Base-by-base conservation (phyloP, 1,284 basidiomycete genomes). In the Cutaneotrichosporon curvatum region DNA sequence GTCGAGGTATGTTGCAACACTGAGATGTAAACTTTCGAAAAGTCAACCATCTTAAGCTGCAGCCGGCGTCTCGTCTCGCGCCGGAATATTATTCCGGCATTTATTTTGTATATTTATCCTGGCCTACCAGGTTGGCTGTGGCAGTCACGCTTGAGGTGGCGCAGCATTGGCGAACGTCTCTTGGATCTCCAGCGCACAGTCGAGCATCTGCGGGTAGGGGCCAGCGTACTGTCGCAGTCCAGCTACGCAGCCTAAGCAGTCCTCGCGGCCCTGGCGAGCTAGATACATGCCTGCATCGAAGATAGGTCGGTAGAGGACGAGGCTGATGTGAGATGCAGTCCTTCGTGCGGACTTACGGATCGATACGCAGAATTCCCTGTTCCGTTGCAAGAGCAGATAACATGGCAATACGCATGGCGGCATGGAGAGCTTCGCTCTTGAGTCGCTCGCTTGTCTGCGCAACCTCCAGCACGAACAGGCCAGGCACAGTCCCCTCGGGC, bases 281-380 rank as follows among this genome's bases (percentile, higher is more conserved):
- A 92, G 79, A n/a, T 87, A 74, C 42, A 77, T 79, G 12, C 88
- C 88, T 0, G 87, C 84, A 51, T 86, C 82, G 55, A 85, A 85
- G 62, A 86, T 83, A 57, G 81, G 81, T 57, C 85, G 83, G 56
- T 87, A 84, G 78, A 91, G 85, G 23, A 89, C 55, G 8, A 66
- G 86, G 20, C 55, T 59, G 44, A 4, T 1, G 62, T 87, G 33
- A 44, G 43, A 8, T 23, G n/a, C 15, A 49, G 46, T 45, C 42
- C 30, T 4, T 19, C 4, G 9, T 3, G 8, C 0, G 5, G 4
- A 50, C 76, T 20, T 64, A 85, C 83, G 72, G 70, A 47, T 73
- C 72, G 2, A 72, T 56, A 9, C 68, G 57, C 66, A 92, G 72
- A 66, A 91, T 91, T 18, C 84, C 84, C 63, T 90, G 88, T 23